These are phyloP conservation scores for Perkinsus chesapeaki DNA, from an alignment of 169 alveolate genomes.

Conservation along the genomic window DNA sequence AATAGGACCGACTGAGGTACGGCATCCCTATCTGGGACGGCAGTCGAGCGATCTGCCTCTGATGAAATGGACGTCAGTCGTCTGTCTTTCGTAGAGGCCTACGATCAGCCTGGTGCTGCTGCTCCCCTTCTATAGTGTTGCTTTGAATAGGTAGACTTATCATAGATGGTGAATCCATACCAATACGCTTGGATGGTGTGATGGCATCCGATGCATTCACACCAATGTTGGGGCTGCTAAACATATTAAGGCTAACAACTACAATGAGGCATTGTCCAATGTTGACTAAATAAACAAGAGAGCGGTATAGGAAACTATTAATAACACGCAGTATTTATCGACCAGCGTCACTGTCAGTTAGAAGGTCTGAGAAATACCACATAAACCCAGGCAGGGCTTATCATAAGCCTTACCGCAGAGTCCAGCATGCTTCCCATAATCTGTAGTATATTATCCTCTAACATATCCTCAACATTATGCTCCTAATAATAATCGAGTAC, in stretches of 20 bases:
- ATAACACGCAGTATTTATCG: background rate
- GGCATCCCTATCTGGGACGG: background rate
- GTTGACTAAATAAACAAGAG: background rate
- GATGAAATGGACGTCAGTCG: background rate
- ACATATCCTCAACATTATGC: constrained; percentile 42
- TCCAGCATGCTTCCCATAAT: constrained; percentile 50
- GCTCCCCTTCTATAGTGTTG: background rate
- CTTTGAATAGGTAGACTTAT: background rate
- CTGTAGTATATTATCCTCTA: constrained; percentile 54
- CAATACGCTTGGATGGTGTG: background rate
- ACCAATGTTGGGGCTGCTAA: background rate
- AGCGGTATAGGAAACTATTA: background rate
- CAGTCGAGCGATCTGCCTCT: background rate
- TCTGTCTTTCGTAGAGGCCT: background rate
- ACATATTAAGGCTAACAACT: background rate
- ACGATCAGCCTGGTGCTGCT: background rate
- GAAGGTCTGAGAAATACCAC: background rate
- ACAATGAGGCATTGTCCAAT: background rate
- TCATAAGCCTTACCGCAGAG: constrained; percentile 12
- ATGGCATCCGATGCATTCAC: background rate
- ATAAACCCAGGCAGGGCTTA: background rate
- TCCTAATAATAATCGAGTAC: background rate
- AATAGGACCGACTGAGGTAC: background rate
- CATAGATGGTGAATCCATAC: background rate
- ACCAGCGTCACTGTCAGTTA: background rate